Conservation (phyloP, 305 asterid genomes). For the Petunia hybrid region DNA sequence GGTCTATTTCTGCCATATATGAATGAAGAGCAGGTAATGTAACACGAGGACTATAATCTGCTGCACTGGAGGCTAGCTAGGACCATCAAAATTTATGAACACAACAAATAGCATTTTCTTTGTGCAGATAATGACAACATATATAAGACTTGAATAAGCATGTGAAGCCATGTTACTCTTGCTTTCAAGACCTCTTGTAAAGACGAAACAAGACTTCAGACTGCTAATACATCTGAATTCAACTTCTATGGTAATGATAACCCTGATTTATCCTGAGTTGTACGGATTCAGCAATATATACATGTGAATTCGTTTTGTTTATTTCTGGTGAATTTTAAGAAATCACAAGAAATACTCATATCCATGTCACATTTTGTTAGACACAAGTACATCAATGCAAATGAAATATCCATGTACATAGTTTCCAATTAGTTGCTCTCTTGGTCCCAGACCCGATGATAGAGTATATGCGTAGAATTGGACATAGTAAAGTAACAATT, state of each 20-base stretch:
- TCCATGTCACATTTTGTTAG: not conserved
- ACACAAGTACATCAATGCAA: not conserved
- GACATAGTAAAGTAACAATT: not conserved
- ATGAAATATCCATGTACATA: not conserved
- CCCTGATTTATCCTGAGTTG: not conserved
- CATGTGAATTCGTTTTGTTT: not conserved
- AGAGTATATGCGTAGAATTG: not conserved
- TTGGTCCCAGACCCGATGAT: not conserved
- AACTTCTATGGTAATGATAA: not conserved
- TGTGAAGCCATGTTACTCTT: slow-evolving; percentile 39
- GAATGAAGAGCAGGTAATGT: slow-evolving; percentile 3
- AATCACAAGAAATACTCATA: not conserved
- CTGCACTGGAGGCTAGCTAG: not conserved
- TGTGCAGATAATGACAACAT: slow-evolving; percentile 5
- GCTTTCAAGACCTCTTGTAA: slow-evolving; percentile 24
- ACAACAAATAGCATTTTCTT: slow-evolving; percentile 26
- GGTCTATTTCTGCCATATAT: not conserved
- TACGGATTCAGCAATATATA: not conserved
- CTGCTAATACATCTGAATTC: slow-evolving; percentile 14
- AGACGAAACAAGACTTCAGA: slow-evolving; percentile 24
- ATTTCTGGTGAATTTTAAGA: not conserved
- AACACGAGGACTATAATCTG: not conserved
- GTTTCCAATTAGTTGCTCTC: not conserved
- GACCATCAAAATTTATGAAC: not conserved
- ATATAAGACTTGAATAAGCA: slow-evolving; percentile 20